phyloP scores from a whole-genome alignment of 495 filamentous ascomycete species.

The Wilcoxina mikolae region DNA sequence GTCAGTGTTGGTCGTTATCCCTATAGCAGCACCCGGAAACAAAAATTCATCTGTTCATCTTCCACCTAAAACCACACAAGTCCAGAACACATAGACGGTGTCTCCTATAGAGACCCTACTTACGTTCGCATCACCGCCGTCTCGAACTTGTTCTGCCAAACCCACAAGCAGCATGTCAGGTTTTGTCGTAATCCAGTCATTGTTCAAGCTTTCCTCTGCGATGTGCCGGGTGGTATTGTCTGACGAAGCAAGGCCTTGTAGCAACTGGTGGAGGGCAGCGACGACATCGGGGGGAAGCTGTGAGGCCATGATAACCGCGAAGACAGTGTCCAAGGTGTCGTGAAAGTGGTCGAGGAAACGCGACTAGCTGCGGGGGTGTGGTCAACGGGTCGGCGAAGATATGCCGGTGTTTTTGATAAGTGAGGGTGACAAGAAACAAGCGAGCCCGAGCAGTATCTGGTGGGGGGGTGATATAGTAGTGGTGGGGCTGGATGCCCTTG shows the following conservation, averaged over 20 bases:
- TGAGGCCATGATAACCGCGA: constrained; percentile 49
- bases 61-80: too few species aligned
- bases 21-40: constrained; percentile 7
- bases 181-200: constrained; percentile 65
- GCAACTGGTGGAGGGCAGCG: constrained; percentile 66
- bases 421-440: neutral
- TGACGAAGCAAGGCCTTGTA: constrained; percentile 71
- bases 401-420: neutral
- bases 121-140: constrained; percentile 52
- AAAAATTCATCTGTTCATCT: too few species aligned
- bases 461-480: neutral
- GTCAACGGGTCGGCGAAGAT: neutral
- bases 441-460: neutral
- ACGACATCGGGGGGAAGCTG: constrained; percentile 62
- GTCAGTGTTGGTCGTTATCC: neutral
- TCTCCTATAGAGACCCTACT: constrained; percentile 23
- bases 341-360: neutral
- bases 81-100: constrained; percentile 6
- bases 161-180: constrained; percentile 87
- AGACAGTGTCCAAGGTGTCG: constrained; percentile 1
- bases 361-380: neutral
- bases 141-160: constrained; percentile 77
- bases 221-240: constrained; percentile 73
- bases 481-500: neutral
- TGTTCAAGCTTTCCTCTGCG: constrained; percentile 78